Conservation (phyloP, 2,329 filamentous ascomycete species). For the Fusarium sp. region DNA sequence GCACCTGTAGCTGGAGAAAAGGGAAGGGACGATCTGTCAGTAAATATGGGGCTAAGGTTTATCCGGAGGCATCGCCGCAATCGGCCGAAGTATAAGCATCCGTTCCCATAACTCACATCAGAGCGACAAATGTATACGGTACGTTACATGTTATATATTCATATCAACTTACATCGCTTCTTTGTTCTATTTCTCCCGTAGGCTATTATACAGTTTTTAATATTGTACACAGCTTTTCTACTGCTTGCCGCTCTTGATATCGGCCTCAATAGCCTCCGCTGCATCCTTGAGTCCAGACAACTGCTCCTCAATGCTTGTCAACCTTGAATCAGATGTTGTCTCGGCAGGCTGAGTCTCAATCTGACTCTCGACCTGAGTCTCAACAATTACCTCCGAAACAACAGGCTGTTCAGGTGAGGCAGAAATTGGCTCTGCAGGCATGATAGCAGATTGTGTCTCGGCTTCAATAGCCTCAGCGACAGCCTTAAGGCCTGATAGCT, state of each 20-base stretch:
- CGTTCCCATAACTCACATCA: not conserved
- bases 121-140: not conserved
- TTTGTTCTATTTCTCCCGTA: constrained; percentile 28
- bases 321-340: constrained; percentile 4
- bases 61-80: constrained; percentile 30
- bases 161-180: constrained; percentile 33
- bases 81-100: constrained; percentile 12
- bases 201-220: constrained; percentile 39
- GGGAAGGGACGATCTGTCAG: not conserved
- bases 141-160: constrained; percentile 20
- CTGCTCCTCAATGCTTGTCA: constrained; percentile 39
- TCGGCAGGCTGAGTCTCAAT: not conserved
- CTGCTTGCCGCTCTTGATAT: constrained; percentile 38
- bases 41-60: constrained; percentile 30
- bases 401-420: not conserved
- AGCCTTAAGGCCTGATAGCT: not conserved
- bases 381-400: not conserved
- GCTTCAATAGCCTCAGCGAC: not conserved
- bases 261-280: constrained; percentile 38
- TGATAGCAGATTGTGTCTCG: not conserved
- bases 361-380: constrained; percentile 2
- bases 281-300: constrained; percentile 32
- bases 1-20: constrained; percentile 17
- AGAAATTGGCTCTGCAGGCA: not conserved
- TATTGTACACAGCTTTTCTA: constrained; percentile 44